Percentiles rank a stretch among this genome's conserved stretches.
Conservation (phyloP, 2,329 filamentous ascomycete species). For the Fusarium verticillioides region DNA sequence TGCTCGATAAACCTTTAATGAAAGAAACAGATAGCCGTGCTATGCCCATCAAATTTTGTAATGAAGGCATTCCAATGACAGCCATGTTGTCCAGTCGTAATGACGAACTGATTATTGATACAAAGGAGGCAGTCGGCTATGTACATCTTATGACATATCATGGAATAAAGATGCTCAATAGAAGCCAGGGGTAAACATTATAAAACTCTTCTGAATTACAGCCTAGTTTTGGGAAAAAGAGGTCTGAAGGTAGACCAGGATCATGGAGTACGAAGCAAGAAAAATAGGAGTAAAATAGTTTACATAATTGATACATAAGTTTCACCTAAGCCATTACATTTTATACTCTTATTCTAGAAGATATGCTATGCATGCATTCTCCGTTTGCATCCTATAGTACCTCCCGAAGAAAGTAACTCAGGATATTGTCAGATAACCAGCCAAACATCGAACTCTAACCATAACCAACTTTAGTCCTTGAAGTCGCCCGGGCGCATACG, state of each 20-base stretch:
- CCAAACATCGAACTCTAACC: accelerated
- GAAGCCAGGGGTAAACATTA: neutral
- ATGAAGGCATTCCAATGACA: too few relatives aligned
- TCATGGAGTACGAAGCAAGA: neutral
- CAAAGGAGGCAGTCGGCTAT: neutral
- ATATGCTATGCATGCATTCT: neutral
- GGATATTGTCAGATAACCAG: accelerated
- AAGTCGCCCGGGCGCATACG: neutral
- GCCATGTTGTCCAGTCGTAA: neutral
- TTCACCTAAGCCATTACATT: too few relatives aligned
- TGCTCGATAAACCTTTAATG: too few relatives aligned
- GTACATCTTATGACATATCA: neutral
- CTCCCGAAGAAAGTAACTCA: too few relatives aligned
- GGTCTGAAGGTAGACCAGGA: too few relatives aligned
- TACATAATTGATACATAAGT: neutral
- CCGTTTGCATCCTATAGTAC: accelerated
- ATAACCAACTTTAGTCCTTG: neutral
- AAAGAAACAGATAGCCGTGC: too few relatives aligned
- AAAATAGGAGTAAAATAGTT: neutral
- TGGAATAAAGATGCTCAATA: accelerated
- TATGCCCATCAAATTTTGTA: too few relatives aligned
- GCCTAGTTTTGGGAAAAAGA: neutral
- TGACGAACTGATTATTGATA: neutral
- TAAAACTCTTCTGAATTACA: neutral
- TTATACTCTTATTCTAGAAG: too few relatives aligned